Base-by-base conservation (phyloP, 305 asterid genomes). In the Euphrasia arctica region DNA sequence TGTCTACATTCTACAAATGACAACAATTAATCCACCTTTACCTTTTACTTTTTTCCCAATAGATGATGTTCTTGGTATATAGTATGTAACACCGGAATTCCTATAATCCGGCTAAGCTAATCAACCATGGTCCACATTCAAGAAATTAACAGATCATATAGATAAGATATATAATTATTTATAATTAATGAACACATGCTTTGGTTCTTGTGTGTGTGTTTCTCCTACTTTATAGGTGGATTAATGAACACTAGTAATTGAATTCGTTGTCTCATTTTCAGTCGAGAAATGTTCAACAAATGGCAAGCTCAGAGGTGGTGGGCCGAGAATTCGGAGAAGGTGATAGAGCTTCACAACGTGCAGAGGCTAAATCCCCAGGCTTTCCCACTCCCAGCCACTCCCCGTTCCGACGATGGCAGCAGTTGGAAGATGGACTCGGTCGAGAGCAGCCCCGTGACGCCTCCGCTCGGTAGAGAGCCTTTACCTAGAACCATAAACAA, bases 291-390 rank as follows among this genome's bases (percentile, higher is more conserved):
- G 75, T 91, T 85, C 73, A 91, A 88, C 83, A 86, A 91, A 83
- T 88, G 89, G 83, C 96, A 90, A 86, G 97, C 97, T 45, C 97
- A 90, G 72, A 80, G 81, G 71, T 90, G 97, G 97, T 91, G 97
- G 97, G 79, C 93, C 1, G 97, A 91, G 70, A 91, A 91, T 60
- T 91, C 80, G 25, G 97, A 91, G 70, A 88, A 80, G 73, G 84
- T 91, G 31, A 82, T 91, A 79, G 97, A 91, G 70, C 90, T 88
- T 8, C 87, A 91, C 82, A 86, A 91, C 57, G 97, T 91, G 47
- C 93, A 84, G 79, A 88, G 87, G 80, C 42, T 91, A 72, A 88
- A 83, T 69, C 95, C 89, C 72, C 93, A 90, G 72, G 97, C 96
- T 18, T 88, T 85, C 71, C 92, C 95, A 55, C 86, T 85, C 72